Evolutionary conservation across 495 filamentous ascomycete genomes (phyloP), one percentile per base, ranked within the genome.

Genomic region (Hypoxylon lienhwacheense): DNA sequence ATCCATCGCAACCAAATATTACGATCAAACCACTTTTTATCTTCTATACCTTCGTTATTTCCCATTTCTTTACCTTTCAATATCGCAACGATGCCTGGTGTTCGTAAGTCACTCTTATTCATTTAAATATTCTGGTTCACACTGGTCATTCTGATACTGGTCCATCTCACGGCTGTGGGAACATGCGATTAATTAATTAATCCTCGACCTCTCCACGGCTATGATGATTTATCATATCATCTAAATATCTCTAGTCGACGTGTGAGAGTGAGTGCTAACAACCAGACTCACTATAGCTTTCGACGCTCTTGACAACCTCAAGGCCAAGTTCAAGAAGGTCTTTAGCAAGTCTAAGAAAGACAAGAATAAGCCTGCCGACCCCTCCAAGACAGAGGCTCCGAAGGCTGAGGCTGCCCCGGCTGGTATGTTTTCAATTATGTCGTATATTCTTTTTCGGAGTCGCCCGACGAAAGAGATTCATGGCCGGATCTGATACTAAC

Each of bases 321-420:
- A 73, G 70, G 60, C 62, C 44, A 85, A 84, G 64, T 75, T 85
- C 67, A 78, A 78, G 60, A 78, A 76, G 48, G 61, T 83, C 26
- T 75, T 85, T 8, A 66, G 73, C 49, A 66, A 64, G 59, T 68
- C 69, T 55, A 71, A 67, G 52, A 47, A 61, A 25, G 28, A 54
- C 33, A 45, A 29, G 20, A 64, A 64, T 41, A 66, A 66, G 42
- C 47, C 64, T 25, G 52, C 36, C 34, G 66, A 66, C 63, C 39
- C 51, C 61, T 14, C 32, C 32, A 14, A 11, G 40, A 34, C 55
- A 17, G 64, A 63, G 8, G 55, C 54, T 1, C 16, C 62, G 31
- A 61, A 63, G 55, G 12, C 49, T 15, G 64, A 59, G n/a, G 53
- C 53, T 29, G 54, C 49, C 10, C 24, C 59, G 3, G 35, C 46